Evolutionary conservation across 441 rosid genomes (phyloP).

Genomic region (Populus tomentosa): DNA sequence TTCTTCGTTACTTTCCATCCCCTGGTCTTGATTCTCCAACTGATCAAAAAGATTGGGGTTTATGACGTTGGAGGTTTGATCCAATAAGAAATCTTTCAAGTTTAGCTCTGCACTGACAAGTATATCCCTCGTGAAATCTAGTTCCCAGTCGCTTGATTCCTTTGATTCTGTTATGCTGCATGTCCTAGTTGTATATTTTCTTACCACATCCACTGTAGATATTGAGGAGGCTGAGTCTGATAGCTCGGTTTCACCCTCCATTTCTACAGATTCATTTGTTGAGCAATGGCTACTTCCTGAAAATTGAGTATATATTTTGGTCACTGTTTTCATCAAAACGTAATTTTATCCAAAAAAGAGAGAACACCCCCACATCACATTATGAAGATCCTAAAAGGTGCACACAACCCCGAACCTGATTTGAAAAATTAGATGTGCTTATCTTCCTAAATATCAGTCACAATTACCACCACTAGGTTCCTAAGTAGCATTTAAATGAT

Average conservation of each 20-base stretch:
- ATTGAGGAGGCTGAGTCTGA: conserved; percentile 42
- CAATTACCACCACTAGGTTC: background rate
- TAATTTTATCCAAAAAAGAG: background rate
- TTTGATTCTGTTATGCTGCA: conserved; percentile 20
- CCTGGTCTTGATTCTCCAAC: conserved; percentile 33
- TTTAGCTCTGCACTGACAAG: conserved; percentile 48
- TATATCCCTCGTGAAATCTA: conserved; percentile 47
- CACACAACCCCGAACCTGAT: background rate
- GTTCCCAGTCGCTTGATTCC: conserved; percentile 48
- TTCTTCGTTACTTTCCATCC: conserved; percentile 27
- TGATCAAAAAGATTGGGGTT: conserved; percentile 31
- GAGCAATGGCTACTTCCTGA: conserved; percentile 33
- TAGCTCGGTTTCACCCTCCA: conserved; percentile 37
- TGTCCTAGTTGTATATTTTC: conserved; percentile 13
- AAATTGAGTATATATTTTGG: background rate
- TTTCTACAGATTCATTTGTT: conserved; percentile 18
- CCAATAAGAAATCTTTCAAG: conserved; percentile 42
- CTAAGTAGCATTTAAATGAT: background rate
- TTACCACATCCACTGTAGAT: conserved; percentile 16
- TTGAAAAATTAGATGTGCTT: background rate
- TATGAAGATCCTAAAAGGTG: background rate
- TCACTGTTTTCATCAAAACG: background rate
- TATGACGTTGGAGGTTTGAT: conserved; percentile 34
- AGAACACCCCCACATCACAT: background rate
- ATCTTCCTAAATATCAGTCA: background rate